Base-by-base conservation (phyloP, 129 eudicot genomes). In the Chrysanthemum seticuspe region DNA sequence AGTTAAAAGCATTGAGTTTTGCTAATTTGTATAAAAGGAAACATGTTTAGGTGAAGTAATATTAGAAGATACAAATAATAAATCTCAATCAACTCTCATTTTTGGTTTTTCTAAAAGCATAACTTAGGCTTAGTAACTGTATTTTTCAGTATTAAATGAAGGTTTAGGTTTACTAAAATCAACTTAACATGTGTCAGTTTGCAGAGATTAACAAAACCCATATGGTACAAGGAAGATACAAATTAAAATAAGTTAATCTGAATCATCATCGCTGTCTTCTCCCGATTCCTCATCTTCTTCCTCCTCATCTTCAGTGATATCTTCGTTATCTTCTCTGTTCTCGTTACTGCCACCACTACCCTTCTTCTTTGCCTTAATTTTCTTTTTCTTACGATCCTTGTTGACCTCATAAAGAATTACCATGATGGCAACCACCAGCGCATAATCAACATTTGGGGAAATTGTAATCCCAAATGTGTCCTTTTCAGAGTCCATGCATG, bases 361-460 rank as follows among this genome's bases (percentile, higher is more conserved):
- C 52, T 62, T 78, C 66, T 11, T 70, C 66, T 51, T 70, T 70
- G 66, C 72, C 34, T 62, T 71, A 34, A 62, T 62, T 55, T 78
- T 78, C 60, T 25, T 70, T 54, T 54, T 71, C 44, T 44, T 78
- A 40, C 67, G 76, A 63, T 70, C 76, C 72, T 78, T 78, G 65
- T 78, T 65, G 31, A 78, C 76, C 65, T 78, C 76, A 23, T 70
- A 70, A 36, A 62, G 76, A 78, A 78, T 78, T 8, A 78, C 72
- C 72, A 78, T 53, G 65, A 78, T 55, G 4, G 76, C 58, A n/a
- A 71, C 72, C 9, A 78, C 61, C 23, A 71, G 76, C 34, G 40
- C 76, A 13, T 78, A 78, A 71, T 78, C 81, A 23, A 63, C 72
- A 44, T 78, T 78, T 25, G 81, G 81, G 56, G 65, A 70, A 36